phyloP scores from a whole-genome alignment of 73 alveolate genomes.

The Durusdinium trenchii region DNA sequence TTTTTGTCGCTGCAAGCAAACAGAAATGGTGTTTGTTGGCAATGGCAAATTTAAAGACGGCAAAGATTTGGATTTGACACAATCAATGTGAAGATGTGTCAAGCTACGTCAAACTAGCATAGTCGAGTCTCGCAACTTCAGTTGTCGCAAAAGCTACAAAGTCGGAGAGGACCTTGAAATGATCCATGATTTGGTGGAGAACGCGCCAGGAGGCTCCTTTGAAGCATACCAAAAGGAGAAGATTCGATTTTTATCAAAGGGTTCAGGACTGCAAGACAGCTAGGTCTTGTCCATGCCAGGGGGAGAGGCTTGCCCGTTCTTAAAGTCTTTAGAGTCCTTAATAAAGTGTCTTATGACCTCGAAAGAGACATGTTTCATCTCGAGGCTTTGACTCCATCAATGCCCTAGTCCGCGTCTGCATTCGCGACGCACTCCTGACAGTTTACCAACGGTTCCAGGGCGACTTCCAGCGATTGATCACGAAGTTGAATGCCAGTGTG shows the following conservation, averaged over 20 bases:
- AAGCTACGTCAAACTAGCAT: not conserved
- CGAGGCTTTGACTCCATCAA: conserved; percentile 33
- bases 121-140: not conserved
- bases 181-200: conserved; percentile 40
- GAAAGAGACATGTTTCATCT: not conserved
- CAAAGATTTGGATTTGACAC: not conserved
- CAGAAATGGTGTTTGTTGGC: not conserved
- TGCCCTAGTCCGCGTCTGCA: conserved; percentile 50
- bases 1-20: not conserved
- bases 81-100: not conserved
- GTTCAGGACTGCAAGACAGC: not conserved
- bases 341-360: not conserved
- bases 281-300: not conserved
- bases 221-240: not conserved
- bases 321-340: no score
- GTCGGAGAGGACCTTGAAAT: not conserved
- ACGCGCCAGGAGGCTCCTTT: not conserved
- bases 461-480: conserved; percentile 19
- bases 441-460: conserved; percentile 17
- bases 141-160: not conserved
- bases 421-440: conserved; percentile 23
- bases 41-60: no score
- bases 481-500: conserved; percentile 51
- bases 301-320: not conserved
- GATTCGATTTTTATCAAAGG: not conserved